These are phyloP conservation scores for Tylopilus balloui DNA, from an alignment of 768 basidiomycete species.

Conservation along the genomic window DNA sequence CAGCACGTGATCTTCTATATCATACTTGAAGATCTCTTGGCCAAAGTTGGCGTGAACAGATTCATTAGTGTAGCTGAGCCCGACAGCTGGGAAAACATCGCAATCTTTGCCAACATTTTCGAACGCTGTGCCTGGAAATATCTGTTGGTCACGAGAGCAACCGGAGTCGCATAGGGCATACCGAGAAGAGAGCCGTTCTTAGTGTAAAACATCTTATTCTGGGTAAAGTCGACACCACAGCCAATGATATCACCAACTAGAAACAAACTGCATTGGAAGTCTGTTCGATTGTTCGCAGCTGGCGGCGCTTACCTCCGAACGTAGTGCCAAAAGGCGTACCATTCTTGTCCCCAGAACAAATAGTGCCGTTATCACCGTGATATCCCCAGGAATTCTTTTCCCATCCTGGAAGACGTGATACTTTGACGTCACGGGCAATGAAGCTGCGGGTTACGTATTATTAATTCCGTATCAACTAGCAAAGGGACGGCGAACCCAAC, in stretches of 20 bases:
- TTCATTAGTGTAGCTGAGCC: conserved; percentile 77
- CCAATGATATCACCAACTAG: conserved; percentile 85
- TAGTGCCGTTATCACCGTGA: conserved; percentile 83
- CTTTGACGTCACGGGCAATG: conserved; percentile 56
- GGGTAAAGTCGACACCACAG: conserved; percentile 88
- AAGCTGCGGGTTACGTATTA: conserved; percentile 45
- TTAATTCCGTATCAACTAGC: background rate
- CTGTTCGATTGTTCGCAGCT: background rate
- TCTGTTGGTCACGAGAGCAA: conserved; percentile 11
- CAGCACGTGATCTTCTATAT: conserved; percentile 84
- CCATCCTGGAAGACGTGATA: conserved; percentile 81
- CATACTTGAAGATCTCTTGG: conserved; percentile 78
- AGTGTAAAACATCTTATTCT: conserved; percentile 79
- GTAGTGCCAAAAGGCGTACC: conserved; percentile 72
- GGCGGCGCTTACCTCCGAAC: conserved; percentile 63
- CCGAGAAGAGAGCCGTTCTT: conserved; percentile 78
- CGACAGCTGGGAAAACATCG: conserved; percentile 82
- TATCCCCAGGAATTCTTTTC: conserved; percentile 87
- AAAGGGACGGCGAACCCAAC: conserved; percentile 54
- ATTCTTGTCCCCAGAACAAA: conserved; percentile 69
- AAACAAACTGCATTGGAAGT: conserved; percentile 4
- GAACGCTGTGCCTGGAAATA: conserved; percentile 55
- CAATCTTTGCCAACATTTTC: conserved; percentile 63
- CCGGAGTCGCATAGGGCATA: conserved; percentile 21
- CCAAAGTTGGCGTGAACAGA: conserved; percentile 85